phyloP scores from a whole-genome alignment of 441 rosid genomes.

The Erysimum pusillum region DNA sequence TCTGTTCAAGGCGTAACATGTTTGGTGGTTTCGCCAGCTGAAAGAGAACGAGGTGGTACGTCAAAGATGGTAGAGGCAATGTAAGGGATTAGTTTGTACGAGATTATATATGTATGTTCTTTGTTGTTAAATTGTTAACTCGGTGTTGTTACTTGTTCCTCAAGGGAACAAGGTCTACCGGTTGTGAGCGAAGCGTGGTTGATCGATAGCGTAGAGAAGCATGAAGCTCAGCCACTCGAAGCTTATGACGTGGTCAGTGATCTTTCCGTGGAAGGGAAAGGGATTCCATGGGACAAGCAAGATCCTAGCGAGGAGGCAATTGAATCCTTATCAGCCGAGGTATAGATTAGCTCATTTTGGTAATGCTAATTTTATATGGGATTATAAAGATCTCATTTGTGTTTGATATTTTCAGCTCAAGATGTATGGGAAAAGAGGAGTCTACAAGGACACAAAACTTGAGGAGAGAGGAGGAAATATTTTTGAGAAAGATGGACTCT shows the following conservation, averaged over 20 bases:
- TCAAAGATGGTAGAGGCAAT: constrained; percentile 75
- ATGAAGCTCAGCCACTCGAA: constrained; percentile 70
- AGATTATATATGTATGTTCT: too few relatives aligned
- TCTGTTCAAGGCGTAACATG: constrained; percentile 65
- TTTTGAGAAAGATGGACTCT: constrained; percentile 70
- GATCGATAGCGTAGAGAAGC: constrained; percentile 73
- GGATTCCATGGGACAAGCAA: constrained; percentile 78
- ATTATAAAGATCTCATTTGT: not conserved
- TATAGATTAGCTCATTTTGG: not conserved
- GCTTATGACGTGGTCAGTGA: constrained; percentile 74
- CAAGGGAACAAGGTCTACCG: constrained; percentile 65
- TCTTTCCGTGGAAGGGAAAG: constrained; percentile 68
- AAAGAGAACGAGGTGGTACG: constrained; percentile 75
- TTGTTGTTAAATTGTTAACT: not conserved
- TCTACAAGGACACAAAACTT: constrained; percentile 66
- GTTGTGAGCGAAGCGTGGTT: constrained; percentile 81
- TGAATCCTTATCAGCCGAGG: constrained; percentile 67
- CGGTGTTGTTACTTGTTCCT: not conserved
- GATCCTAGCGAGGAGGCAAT: constrained; percentile 67
- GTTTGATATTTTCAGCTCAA: constrained; percentile 56
- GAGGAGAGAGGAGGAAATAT: constrained; percentile 66
- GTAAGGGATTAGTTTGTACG: constrained; percentile 50
- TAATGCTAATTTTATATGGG: not conserved
- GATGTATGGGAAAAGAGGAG: constrained; percentile 73
- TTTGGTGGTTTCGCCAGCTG: constrained; percentile 68